phyloP scores from a whole-genome alignment of 2,329 filamentous ascomycete species.

The Fusarium tanahbumbuense region DNA sequence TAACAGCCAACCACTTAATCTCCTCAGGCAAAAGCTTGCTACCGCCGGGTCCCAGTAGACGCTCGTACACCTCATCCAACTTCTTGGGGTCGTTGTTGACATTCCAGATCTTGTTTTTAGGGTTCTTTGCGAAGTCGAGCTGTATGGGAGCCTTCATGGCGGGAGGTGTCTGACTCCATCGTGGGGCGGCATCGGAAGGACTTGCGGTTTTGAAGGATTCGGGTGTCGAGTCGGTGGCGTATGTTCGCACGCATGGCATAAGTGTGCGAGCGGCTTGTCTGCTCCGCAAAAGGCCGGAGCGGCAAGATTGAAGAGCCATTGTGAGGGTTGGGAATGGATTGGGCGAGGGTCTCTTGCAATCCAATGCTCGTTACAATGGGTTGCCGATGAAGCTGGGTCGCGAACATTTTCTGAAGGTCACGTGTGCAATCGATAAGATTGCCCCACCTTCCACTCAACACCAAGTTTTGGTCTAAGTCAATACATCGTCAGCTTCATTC shows the following conservation, averaged over 20 bases:
- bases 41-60: slow-evolving; percentile 78
- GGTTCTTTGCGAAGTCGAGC: slow-evolving; percentile 67
- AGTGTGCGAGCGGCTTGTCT: slow-evolving; percentile 41
- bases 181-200: slow-evolving; percentile 54
- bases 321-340: slow-evolving; percentile 24
- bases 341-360: slow-evolving; percentile 5
- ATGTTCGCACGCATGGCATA: slow-evolving; percentile 45
- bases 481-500: slow-evolving; percentile 21
- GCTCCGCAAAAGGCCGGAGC: slow-evolving; percentile 46
- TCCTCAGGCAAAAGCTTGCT: slow-evolving; percentile 85
- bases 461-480: slow-evolving; percentile 4
- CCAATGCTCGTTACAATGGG: neutral
- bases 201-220: slow-evolving; percentile 45
- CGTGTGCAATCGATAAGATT: slow-evolving; percentile 38
- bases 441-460: slow-evolving; percentile 39
- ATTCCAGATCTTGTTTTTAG: slow-evolving; percentile 65
- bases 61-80: slow-evolving; percentile 82
- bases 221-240: slow-evolving; percentile 46
- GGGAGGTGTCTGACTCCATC: slow-evolving; percentile 78
- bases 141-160: slow-evolving; percentile 77
- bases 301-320: slow-evolving; percentile 53
- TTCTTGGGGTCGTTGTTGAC: slow-evolving; percentile 81
- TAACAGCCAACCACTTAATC: slow-evolving; percentile 95
- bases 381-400: slow-evolving; percentile 36
- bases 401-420: slow-evolving; percentile 51